Percentiles rank a stretch among this genome's conserved stretches.
These are phyloP conservation scores for Samsoniella hepiali DNA, from an alignment of 2,329 filamentous ascomycete genomes.

Conservation along the genomic window DNA sequence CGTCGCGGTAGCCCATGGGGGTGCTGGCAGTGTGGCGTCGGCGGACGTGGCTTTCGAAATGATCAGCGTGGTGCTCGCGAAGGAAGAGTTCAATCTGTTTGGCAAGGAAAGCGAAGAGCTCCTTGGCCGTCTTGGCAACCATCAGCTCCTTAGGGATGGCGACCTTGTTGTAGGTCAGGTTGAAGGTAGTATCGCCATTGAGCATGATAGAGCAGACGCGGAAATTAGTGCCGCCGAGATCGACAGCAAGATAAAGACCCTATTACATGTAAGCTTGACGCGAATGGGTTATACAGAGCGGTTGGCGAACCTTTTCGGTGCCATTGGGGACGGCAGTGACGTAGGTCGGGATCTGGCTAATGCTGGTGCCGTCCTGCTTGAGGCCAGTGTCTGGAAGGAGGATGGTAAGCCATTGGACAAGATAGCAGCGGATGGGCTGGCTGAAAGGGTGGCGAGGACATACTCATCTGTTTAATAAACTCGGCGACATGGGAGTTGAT, in stretches of 20 bases:
- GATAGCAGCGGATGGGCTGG: no score
- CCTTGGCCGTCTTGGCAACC: conserved; percentile 78
- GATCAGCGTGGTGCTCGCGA: conserved; percentile 80
- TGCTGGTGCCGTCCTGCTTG: conserved; percentile 68
- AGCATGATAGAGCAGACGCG: conserved; percentile 93
- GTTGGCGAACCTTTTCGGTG: conserved; percentile 76
- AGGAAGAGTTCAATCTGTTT: conserved; percentile 90
- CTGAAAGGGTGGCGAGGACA: conserved; percentile 22
- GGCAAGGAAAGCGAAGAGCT: conserved; percentile 89
- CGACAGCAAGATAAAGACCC: conserved; percentile 94
- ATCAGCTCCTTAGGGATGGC: conserved; percentile 87
- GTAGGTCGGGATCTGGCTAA: conserved; percentile 97
- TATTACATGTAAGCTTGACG: conserved; percentile 34
- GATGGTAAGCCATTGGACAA: conserved; percentile 13
- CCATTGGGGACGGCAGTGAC: conserved; percentile 95
- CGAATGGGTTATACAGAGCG: conserved; percentile 3
- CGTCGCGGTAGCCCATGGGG: conserved; percentile 59
- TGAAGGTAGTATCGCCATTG: conserved; percentile 93
- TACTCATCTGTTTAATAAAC: conserved; percentile 82
- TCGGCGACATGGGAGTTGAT: conserved; percentile 79
- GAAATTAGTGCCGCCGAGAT: conserved; percentile 98
- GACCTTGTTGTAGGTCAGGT: conserved; percentile 87
- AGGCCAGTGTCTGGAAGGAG: conserved; percentile 69
- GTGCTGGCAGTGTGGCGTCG: conserved; percentile 60
- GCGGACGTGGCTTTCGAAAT: conserved; percentile 69